Base-by-base conservation (phyloP, 345 rosid species). In the Pugionium dolabratum region DNA sequence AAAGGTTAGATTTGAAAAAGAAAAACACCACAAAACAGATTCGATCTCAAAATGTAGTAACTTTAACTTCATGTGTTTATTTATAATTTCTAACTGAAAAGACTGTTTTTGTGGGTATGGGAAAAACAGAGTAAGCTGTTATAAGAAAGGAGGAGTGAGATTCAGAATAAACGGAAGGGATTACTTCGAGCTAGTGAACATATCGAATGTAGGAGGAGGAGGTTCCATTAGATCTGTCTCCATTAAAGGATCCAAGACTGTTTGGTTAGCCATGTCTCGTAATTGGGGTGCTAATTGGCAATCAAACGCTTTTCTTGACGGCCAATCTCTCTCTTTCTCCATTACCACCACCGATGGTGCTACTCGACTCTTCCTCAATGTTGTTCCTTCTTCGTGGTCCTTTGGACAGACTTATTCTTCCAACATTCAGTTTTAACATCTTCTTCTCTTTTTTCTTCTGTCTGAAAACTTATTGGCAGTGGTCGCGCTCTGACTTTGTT, bases 261-360 rank as follows among this genome's bases (percentile, higher is more conserved):
- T 76, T 11, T 93, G 97, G 98, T 70, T 75, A 71, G 56, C 96
- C 1, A 87, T 87, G 97, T 87, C 97, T 9, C 85, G 96, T 44
- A 93, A 93, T 48, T 87, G 98, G 98, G 97, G 98, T 31, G 84
- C 95, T 34, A 88, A 93, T 42, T 93, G 98, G 98, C 98, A 93
- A 70, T 88, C 97, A 4, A 93, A 93, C 66, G 70, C 83, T 10
- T 84, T 86, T 70, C 90, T 93, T 26, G 77, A 93, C 27, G 94
- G 87, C 1, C 98, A 93, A 69, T 73, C 94, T 26, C 62, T 93
- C 53, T 93, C 98, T 32, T 89, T 93, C 79, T 67, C 76, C 70
- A 71, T 88, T 77, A 87, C 87, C 10, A 83, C 89, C 1, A 82
- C 94, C 0, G 97, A 93, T 62, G 89, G 97, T 1, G 79, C 35